Conservation (phyloP, 2,329 filamentous ascomycete species). For the Talaromyces sp. region DNA sequence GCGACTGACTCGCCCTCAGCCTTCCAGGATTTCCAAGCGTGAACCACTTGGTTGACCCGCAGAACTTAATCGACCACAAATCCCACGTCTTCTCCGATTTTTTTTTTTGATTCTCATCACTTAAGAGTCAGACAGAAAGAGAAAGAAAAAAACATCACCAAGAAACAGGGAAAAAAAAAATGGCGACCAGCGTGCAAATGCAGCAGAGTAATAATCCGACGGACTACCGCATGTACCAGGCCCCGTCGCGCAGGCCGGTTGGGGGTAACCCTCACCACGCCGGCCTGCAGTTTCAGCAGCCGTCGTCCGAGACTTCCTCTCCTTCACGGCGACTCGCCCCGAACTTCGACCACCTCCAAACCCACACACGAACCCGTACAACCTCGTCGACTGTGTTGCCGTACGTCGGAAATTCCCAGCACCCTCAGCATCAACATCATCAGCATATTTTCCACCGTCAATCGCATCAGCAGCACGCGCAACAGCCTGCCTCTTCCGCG, state of each 20-base stretch:
- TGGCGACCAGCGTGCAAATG: slow-evolving; percentile 26
- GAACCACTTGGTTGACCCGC: not conserved
- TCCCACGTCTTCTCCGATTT: not conserved
- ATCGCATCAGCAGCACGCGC: slow-evolving; percentile 19
- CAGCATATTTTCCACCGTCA: slow-evolving; percentile 26
- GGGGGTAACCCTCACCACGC: slow-evolving; percentile 15
- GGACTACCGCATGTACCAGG: slow-evolving; percentile 36
- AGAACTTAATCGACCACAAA: slow-evolving; percentile 2
- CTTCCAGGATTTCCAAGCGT: not conserved
- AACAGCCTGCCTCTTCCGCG: slow-evolving; percentile 12
- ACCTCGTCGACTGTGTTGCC: slow-evolving; percentile 4
- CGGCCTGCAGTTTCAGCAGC: slow-evolving; percentile 19
- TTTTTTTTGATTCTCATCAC: too few species aligned
- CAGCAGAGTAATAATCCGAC: slow-evolving; percentile 30
- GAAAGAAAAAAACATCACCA: not conserved
- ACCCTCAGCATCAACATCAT: slow-evolving; percentile 11
- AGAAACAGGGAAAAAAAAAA: not conserved
- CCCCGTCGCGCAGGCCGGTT: slow-evolving; percentile 18
- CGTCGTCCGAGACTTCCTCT: slow-evolving; percentile 14
- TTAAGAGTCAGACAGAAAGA: not conserved
- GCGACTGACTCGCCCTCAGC: not conserved
- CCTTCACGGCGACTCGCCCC: slow-evolving; percentile 10
- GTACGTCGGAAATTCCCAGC: slow-evolving; percentile 3
- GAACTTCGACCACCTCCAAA: slow-evolving; percentile 1
- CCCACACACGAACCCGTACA: not conserved